Percentiles rank a stretch among this genome's conserved stretches.
Evolutionary conservation across 78 protist species (phyloP).

Genomic region (Protostelium mycophagum): DNA sequence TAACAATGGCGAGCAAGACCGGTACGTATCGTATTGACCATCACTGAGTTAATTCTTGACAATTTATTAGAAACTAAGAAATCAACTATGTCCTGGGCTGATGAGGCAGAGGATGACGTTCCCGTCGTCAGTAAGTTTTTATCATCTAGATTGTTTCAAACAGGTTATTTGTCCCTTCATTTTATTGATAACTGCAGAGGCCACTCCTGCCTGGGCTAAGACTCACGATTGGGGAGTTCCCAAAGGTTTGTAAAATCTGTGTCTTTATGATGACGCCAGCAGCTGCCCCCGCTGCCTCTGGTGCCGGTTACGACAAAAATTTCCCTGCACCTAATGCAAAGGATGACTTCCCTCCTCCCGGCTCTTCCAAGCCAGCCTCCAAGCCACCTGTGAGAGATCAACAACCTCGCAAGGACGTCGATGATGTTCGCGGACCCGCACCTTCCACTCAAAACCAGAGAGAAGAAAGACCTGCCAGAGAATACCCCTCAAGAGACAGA

Average conservation of each 20-base stretch:
- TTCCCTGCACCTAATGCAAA: neutral
- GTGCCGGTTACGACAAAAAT: neutral
- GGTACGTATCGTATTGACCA: neutral
- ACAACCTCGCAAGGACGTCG: neutral
- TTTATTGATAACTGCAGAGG: neutral
- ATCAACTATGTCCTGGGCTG: neutral
- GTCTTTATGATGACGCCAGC: no score
- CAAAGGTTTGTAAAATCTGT: no score
- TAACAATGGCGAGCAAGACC: neutral
- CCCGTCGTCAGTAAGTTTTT: neutral
- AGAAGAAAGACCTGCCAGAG: neutral
- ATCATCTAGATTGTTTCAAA: no score
- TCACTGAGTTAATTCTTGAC: neutral
- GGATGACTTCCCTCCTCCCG: neutral
- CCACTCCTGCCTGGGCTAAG: neutral
- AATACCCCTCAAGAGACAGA: neutral
- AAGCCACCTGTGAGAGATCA: neutral
- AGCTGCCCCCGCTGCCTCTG: neutral
- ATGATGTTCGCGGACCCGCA: neutral
- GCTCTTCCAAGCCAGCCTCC: neutral
- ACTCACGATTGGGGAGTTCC: neutral
- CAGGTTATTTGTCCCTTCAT: neutral
- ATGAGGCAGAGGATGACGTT: neutral
- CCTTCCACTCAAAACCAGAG: neutral
- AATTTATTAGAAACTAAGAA: neutral